A percentile compares a stretch with the other conserved stretches of the same genome.
phyloP scores from a whole-genome alignment of 805 yeast species.

The Metschnikowia orientalis region DNA sequence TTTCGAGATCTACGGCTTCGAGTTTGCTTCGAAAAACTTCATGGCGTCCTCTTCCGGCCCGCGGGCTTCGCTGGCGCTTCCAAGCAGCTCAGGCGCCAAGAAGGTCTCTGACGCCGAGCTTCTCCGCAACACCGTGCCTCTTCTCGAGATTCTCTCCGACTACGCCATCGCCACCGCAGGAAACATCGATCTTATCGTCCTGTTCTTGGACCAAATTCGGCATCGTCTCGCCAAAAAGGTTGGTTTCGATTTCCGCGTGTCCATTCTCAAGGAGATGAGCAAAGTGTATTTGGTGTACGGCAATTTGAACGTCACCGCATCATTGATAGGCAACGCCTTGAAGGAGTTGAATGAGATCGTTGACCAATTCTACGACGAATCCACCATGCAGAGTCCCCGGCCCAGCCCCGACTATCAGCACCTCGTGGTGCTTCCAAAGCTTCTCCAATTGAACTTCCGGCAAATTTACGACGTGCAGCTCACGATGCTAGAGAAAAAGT shows the following conservation, averaged over 20 bases:
- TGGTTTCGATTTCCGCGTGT: slow-evolving; percentile 21
- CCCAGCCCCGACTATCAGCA: not conserved
- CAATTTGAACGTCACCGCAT: slow-evolving; percentile 19
- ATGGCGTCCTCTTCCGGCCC: slow-evolving; percentile 1
- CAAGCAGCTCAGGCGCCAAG: slow-evolving; percentile 3
- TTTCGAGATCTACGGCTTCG: slow-evolving; percentile 30
- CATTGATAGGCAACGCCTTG: slow-evolving; percentile 25
- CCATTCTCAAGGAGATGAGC: slow-evolving; percentile 28
- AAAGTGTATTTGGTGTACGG: slow-evolving; percentile 24
- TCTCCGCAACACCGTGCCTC: slow-evolving; percentile 16
- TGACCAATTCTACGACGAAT: slow-evolving; percentile 1
- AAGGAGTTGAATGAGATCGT: slow-evolving; percentile 20
- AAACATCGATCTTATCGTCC: slow-evolving; percentile 24
- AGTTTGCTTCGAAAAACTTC: slow-evolving; percentile 6
- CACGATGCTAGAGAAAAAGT: slow-evolving; percentile 5
- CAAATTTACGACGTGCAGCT: slow-evolving; percentile 18
- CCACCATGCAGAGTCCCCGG: not conserved
- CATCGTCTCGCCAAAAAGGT: slow-evolving; percentile 20
- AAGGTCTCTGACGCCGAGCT: slow-evolving; percentile 11
- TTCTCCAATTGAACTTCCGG: slow-evolving; percentile 19
- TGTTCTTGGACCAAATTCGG: slow-evolving; percentile 27
- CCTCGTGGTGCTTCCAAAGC: slow-evolving; percentile 16
- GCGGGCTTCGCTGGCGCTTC: no score
- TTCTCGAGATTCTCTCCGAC: slow-evolving; percentile 25
- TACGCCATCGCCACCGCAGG: slow-evolving; percentile 19